Base-by-base conservation (phyloP, 106 monocot genomes). In the Allium fistulosum region DNA sequence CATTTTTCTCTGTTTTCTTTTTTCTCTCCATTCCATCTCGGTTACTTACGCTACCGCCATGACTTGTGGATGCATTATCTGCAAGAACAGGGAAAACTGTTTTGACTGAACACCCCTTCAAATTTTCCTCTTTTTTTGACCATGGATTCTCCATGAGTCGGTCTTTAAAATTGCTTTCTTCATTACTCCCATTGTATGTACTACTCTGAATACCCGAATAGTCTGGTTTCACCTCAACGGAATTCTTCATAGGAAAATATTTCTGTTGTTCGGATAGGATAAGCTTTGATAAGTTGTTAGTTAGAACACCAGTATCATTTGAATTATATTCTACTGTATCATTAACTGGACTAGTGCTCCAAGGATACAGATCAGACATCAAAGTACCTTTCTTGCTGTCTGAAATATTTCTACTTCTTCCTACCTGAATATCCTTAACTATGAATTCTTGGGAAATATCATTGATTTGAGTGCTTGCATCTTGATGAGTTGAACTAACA, bases 341-440 rank as follows among this genome's bases (percentile, higher is more conserved):
- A 58, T 78, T 74, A 45, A 62, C 67, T 48, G 69, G 48, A 58
- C 61, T 63, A 58, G 69, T 79, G 17, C 63, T 77, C 87, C 83
- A 86, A 66, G 96, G 96, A 69, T 92, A 97, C 13, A 97, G 84
- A 86, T 97, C 96, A 10, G 72, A 66, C 7, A 76, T 62, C 28
- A 46, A 57, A 62, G 61, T 79, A 37, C 50, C 76, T 17, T 78
- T 85, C 74, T 80, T 88, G n/a, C 53, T 76, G 4, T 75, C 69
- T 4, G 72, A 72, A 14, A 86, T 78, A 69, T 86, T 92, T 28
- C 76, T 69, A 59, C 69, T 48, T 58, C 73, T 80, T 15, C 86
- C 86, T 9, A 83, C 77, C 58, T 89, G 92, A 46, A 92, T 87
- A 82, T 99, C 97, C 81, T 99, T 99, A 28, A 99, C 83, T 58